Base-by-base conservation (phyloP, 2,329 filamentous ascomycete species). In the Pseudohalonectria lignicola region DNA sequence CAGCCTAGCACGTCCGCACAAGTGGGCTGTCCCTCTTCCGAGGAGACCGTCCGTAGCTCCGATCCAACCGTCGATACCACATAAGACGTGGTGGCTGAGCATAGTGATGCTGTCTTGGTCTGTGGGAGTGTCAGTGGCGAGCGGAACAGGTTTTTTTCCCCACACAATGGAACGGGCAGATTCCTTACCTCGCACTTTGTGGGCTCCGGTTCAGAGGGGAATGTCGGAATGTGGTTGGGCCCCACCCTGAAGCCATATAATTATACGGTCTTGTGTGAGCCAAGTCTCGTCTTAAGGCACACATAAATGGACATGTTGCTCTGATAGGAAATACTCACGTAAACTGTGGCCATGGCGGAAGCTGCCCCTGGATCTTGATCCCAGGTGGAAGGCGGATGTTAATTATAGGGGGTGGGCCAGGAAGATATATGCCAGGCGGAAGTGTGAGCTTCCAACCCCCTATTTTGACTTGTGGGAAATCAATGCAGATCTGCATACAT, bases 61-160 rank as follows among this genome's bases (percentile, higher is more conserved):
- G 10, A 17, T 5, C 12, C 18, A 19, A 13, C 8, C 8, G 32
- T 34, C 2, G 30, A 39, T 15, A 34, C 31, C 13, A 29, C 30
- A 20, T 26, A 29, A 20, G 37, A 39, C 29, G 21, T 34, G 37
- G 20, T 34, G 21, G 32, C 30, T 34, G 17, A 34, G n/a, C 32
- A 34, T 4, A 34, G 32, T 3, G 32, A 34, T 17, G 32, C 32
- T 23, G 32, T 34, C 20, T 23, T 15, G 19, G 32, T 34, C 17
- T 16, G 12, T n/a, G n/a, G n/a, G n/a, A n/a, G n/a, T n/a, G n/a
- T n/a, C n/a, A n/a, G n/a, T n/a, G n/a, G n/a, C n/a, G n/a, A n/a
- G n/a, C n/a, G n/a, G n/a, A n/a, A n/a, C n/a, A n/a, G n/a, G n/a
- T n/a, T n/a, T n/a, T n/a, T n/a, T n/a, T n/a, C n/a, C n/a, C n/a